Evolutionary conservation across 2,329 filamentous ascomycete species (phyloP).

Genomic region (Ilyonectria robusta): DNA sequence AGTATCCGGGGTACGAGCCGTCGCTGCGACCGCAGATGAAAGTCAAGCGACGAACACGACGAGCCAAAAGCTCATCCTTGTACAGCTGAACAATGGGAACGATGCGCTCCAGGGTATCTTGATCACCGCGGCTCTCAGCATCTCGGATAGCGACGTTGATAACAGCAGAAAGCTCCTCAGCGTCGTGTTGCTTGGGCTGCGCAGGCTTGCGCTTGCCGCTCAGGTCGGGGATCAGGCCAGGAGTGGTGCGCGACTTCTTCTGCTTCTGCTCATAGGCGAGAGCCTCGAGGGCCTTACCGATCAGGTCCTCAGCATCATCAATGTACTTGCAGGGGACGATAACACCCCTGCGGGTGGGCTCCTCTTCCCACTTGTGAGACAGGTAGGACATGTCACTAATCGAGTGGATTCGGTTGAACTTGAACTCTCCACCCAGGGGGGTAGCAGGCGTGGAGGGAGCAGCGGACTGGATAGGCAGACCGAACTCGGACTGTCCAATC

Average conservation of each 20-base stretch:
- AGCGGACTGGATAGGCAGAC: conserved; percentile 82
- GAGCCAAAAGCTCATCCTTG: conserved; percentile 86
- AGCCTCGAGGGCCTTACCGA: conserved; percentile 86
- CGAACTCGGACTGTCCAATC: conserved; percentile 92
- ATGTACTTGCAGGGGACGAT: conserved; percentile 94
- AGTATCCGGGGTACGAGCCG: conserved; percentile 96
- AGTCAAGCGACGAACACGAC: conserved; percentile 88
- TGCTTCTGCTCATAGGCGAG: conserved; percentile 75
- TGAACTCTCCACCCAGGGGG: conserved; percentile 70
- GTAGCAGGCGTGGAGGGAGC: conserved; percentile 89
- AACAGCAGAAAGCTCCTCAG: conserved; percentile 88
- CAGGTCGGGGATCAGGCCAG: conserved; percentile 79
- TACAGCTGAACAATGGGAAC: conserved; percentile 81
- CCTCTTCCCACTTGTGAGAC: conserved; percentile 77
- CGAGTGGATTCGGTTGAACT: conserved; percentile 88
- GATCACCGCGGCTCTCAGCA: conserved; percentile 85
- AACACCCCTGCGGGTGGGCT: conserved; percentile 91
- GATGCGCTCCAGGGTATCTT: conserved; percentile 84
- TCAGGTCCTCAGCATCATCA: conserved; percentile 91
- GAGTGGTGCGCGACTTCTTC: conserved; percentile 67
- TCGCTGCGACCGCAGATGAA: conserved; percentile 97
- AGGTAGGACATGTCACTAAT: conserved; percentile 98
- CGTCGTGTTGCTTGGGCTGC: conserved; percentile 41
- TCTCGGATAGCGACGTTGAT: conserved; percentile 94
- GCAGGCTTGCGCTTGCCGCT: conserved; percentile 77